Evolutionary conservation across 78 protist genomes (phyloP).

Genomic region (Dictyostelium intermedium): DNA sequence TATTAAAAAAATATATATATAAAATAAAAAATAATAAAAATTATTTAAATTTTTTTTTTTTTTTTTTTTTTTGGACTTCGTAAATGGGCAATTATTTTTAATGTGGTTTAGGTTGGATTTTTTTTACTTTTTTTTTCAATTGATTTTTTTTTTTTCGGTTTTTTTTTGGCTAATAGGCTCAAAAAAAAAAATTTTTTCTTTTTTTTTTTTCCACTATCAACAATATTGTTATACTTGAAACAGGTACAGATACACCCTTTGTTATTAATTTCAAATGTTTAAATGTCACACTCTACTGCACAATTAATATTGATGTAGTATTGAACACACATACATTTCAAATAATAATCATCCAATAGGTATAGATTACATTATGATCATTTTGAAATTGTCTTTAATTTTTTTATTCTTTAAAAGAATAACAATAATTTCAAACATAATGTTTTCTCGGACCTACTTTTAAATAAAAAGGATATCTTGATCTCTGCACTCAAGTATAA

Average conservation of each 20-base stretch:
- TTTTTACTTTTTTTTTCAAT: slow-evolving; percentile 6
- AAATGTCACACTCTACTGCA: background rate
- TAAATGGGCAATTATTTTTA: background rate
- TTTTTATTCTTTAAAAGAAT: no score
- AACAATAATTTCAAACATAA: background rate
- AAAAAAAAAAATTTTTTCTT: background rate
- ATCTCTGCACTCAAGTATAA: slow-evolving; percentile 53
- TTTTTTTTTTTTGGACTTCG: no score
- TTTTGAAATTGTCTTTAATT: background rate
- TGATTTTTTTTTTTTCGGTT: background rate
- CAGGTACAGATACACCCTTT: slow-evolving; percentile 58
- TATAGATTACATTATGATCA: background rate
- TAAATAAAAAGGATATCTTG: slow-evolving; percentile 33
- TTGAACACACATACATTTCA: background rate
- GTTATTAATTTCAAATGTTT: background rate
- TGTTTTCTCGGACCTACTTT: background rate
- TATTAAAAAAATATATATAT: background rate
- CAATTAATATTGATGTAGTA: background rate
- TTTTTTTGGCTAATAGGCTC: background rate
- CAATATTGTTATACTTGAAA: slow-evolving; percentile 38
- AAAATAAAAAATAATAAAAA: background rate
- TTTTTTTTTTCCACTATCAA: background rate
- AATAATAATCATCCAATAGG: background rate
- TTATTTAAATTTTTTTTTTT: background rate
- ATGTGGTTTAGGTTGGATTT: background rate